Evolutionary conservation across 2,329 filamentous ascomycete genomes (phyloP), one percentile per base, ranked within the genome.

Genomic region (Verticillium longisporum): DNA sequence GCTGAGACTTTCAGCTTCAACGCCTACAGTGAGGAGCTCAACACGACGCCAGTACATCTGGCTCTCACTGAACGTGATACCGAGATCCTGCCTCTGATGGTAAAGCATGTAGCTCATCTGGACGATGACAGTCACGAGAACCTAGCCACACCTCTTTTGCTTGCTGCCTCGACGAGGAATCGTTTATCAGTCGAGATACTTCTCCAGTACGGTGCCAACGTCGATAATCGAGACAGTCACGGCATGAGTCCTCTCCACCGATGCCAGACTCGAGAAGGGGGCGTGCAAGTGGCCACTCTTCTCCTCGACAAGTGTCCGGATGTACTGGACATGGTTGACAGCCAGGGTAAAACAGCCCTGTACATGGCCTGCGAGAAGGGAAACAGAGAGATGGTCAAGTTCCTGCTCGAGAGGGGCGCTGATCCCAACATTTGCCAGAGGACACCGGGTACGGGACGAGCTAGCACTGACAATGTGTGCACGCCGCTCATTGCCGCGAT

Each of bases 91-190:
- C 63, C 60, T 11, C 61, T 65, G 58, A 72, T 73, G 69, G 37
- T 72, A 31, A 59, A 57, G 6, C 62, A 65, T 26, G 63, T 65
- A 31, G 55, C 61, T 15, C 60, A 68, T 32, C 58, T 71, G 21
- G 68, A 69, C 56, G 64, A 67, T n/a, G 60, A 53, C 6, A 61
- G 61, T 3, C 66, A 69, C 54, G 59, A 56, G 6, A 65, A 62
- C 0, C 56, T 63, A 1, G 68, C 67, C 38, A 71, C 71, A 6
- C 66, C 70, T 21, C 37, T 74, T 18, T 69, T 73, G 41, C 60
- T 65, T 7, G 73, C 72, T 2, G 72, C 72, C n/a, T 65, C 68
- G 2, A 72, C 66, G 18, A 68, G 69, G 10, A 69, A 71, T 18
- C 66, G 67, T 32, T 45, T 68, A 14, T 59, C 70, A 0, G 70